Conservation (phyloP, 192 early-diverging fungal species). For the Phycomyces blakesleeanus region DNA sequence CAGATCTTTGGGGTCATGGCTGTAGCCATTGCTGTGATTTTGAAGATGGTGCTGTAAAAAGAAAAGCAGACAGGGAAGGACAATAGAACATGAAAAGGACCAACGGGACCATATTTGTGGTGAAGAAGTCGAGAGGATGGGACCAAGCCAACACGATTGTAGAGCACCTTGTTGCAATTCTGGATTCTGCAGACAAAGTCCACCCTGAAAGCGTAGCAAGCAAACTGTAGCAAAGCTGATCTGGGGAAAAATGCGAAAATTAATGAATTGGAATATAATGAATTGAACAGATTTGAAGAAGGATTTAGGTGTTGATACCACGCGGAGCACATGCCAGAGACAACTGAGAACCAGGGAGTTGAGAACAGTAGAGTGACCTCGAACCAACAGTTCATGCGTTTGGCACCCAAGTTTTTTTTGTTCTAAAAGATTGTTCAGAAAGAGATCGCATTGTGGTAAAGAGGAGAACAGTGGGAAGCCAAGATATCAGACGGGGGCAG, state of each 20-base stretch:
- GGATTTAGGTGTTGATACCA: background rate
- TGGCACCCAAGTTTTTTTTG: background rate
- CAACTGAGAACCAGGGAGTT: background rate
- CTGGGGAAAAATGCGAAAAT: background rate
- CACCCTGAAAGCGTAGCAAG: background rate
- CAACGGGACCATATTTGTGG: background rate
- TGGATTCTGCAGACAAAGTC: background rate
- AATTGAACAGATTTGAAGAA: background rate
- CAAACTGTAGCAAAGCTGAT: constrained; percentile 2
- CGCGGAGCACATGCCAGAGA: background rate
- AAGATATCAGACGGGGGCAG: background rate
- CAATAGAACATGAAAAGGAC: background rate
- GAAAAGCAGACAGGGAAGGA: background rate
- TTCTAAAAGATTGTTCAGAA: background rate
- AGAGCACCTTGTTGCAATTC: background rate
- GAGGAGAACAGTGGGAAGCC: background rate
- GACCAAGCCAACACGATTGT: background rate
- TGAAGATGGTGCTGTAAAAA: background rate
- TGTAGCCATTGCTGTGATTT: background rate
- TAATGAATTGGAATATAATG: background rate
- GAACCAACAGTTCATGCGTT: background rate
- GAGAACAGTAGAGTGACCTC: background rate
- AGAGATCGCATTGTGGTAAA: background rate
- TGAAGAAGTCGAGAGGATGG: background rate
- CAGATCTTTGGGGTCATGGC: background rate